Evolutionary conservation across 495 filamentous ascomycete species (phyloP), one percentile per base, ranked within the genome.

Genomic region (Aspergillus ostianus): DNA sequence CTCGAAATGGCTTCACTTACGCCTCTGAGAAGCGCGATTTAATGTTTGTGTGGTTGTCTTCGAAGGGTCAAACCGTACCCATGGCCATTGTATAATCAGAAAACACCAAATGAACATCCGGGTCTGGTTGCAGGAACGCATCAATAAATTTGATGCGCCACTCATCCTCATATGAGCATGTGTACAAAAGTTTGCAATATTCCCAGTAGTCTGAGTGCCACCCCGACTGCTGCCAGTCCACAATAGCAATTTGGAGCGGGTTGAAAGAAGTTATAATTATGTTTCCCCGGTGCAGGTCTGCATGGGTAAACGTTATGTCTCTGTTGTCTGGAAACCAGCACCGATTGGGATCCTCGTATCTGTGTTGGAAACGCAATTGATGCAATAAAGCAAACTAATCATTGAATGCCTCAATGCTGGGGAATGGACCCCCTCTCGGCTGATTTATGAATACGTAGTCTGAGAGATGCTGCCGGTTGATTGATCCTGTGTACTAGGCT

Each of bases 151-250:
- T 56, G 8, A 48, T 57, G 20, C 67, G 67, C 73, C 71, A 74
- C 49, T 71, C 60, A 30, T 65, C 65, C 44, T 66, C 64, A 51
- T 62, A 67, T 52, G 26, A 60, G 29, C 49, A 68, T 6, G 73
- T 77, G 54, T 69, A 75, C 10, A 56, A 53, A 50, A 73, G 64
- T 51, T 77, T 77, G 51, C 73, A 78, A 58, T 77, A 76, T 58
- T 78, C 77, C 76, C 75, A 79, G 61, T 78, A 78, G 47, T 72
- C 71, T 19, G 73, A 72, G 61, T 74, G 77, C 73, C 71, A 80
- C 2, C 74, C 76, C 4, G 71, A 48, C 52, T 77, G 70, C 29
- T 30, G 67, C 76, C 73, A 41, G 54, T 79, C 75, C 32, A 80
- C 58, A 36, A 78, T 70, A 6, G 67, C 64, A 47, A 77, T 10